phyloP scores from a whole-genome alignment of 2,329 filamentous ascomycete genomes.

The Diaporthe velutina region DNA sequence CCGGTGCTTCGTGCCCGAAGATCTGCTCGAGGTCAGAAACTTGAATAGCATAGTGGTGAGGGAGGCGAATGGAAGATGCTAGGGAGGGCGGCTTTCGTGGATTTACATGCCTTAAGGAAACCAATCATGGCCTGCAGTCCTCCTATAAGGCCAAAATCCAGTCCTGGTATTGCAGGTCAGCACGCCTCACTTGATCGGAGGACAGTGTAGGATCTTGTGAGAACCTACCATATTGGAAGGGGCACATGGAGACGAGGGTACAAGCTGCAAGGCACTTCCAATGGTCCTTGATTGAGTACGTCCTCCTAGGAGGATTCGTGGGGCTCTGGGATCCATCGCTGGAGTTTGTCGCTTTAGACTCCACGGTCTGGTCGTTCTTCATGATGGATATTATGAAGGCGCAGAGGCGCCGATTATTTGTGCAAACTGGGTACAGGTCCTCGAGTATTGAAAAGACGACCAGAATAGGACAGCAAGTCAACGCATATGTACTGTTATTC shows the following conservation, averaged over 20 bases:
- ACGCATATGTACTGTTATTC: background rate
- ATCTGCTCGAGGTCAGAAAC: conserved; percentile 44
- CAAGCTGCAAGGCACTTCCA: conserved; percentile 55
- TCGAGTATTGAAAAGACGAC: background rate
- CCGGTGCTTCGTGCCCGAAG: conserved; percentile 52
- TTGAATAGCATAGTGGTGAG: background rate
- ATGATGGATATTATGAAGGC: background rate
- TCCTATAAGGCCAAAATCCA: conserved; percentile 63
- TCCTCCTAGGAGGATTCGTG: background rate
- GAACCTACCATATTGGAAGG: conserved; percentile 63
- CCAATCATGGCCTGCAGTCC: conserved; percentile 64
- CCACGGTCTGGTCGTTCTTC: conserved; percentile 5
- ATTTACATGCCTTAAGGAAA: conserved; percentile 55
- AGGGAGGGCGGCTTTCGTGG: background rate
- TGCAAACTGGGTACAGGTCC: background rate
- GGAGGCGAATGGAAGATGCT: background rate
- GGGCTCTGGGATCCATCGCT: conserved; percentile 13
- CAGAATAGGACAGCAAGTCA: background rate
- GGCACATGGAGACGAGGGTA: conserved; percentile 60
- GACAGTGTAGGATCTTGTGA: background rate
- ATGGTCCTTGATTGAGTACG: conserved; percentile 44
- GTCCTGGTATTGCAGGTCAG: conserved; percentile 5
- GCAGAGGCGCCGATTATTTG: background rate
- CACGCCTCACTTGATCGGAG: accelerated
- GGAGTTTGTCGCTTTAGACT: conserved; percentile 1